These are phyloP conservation scores for Podospora pseudoanserina DNA, from an alignment of 495 filamentous ascomycete genomes.

Conservation along the genomic window DNA sequence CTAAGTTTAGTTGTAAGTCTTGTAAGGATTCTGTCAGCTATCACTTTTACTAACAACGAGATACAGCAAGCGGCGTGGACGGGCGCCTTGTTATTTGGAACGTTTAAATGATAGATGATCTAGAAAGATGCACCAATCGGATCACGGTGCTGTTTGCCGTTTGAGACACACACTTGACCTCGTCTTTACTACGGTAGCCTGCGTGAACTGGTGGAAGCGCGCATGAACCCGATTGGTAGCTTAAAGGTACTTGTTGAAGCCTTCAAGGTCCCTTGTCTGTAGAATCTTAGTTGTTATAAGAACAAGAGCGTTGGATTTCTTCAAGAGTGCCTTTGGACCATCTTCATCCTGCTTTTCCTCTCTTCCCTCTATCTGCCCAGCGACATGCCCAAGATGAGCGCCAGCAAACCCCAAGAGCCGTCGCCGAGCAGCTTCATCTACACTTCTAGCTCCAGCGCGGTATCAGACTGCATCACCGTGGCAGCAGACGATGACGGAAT, in stretches of 20 bases:
- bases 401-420: background rate
- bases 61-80: conserved; percentile 83
- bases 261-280: background rate
- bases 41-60: conserved; percentile 38
- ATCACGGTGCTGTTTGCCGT: conserved; percentile 18
- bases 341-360: background rate
- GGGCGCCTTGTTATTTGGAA: conserved; percentile 85
- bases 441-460: background rate
- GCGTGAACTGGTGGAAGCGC: conserved; percentile 14
- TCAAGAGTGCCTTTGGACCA: background rate
- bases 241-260: background rate
- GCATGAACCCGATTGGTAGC: conserved; percentile 8
- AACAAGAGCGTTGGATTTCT: conserved; percentile 1
- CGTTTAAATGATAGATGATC: conserved; percentile 26
- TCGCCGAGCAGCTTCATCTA: conserved; percentile 32
- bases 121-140: conserved; percentile 13
- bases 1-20: conserved; percentile 83
- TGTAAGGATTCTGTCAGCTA: conserved; percentile 8
- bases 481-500: background rate
- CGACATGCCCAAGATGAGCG: background rate
- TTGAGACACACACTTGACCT: conserved; percentile 16
- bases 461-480: background rate
- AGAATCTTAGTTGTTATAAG: background rate
- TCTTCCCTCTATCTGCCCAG: background rate
- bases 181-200: conserved; percentile 5